Conservation (phyloP, 2,329 filamentous ascomycete genomes). For the Alternaria triticina region DNA sequence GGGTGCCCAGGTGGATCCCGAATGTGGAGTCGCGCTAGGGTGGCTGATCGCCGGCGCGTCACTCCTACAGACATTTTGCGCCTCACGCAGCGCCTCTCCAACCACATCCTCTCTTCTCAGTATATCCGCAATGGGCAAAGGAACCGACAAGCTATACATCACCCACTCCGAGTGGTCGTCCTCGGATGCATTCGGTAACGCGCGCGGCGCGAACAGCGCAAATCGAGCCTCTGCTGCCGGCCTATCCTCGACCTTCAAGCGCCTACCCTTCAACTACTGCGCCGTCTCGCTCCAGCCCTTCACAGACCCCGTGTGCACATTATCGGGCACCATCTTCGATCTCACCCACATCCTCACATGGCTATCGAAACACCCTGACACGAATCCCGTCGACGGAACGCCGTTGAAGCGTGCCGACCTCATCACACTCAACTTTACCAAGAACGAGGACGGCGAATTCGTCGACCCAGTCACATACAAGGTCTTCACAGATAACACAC, state of each 20-base stretch:
- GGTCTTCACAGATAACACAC: constrained; percentile 96
- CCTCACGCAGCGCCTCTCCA: background rate
- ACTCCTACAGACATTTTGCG: constrained; percentile 7
- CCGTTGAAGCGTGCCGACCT: constrained; percentile 81
- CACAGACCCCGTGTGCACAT: constrained; percentile 89
- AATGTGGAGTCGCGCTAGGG: constrained; percentile 2
- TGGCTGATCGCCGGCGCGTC: constrained; percentile 7
- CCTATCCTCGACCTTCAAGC: constrained; percentile 71
- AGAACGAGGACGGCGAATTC: constrained; percentile 89
- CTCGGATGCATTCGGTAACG: constrained; percentile 84
- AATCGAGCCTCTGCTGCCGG: constrained; percentile 61
- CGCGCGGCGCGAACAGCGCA: constrained; percentile 69
- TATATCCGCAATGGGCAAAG: constrained; percentile 44
- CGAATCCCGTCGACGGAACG: constrained; percentile 86
- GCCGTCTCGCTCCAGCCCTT: constrained; percentile 95
- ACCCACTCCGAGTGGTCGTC: constrained; percentile 98
- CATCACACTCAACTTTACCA: constrained; percentile 88
- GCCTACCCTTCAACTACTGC: constrained; percentile 97
- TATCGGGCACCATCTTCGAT: constrained; percentile 88
- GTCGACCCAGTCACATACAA: constrained; percentile 98
- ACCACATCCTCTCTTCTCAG: background rate
- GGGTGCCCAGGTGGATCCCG: background rate
- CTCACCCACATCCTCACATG: constrained; percentile 92
- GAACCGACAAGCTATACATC: constrained; percentile 64
- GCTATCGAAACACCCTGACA: constrained; percentile 91